Evolutionary conservation across 495 filamentous ascomycete species (phyloP).

Genomic region (Talaromyces adpressus): DNA sequence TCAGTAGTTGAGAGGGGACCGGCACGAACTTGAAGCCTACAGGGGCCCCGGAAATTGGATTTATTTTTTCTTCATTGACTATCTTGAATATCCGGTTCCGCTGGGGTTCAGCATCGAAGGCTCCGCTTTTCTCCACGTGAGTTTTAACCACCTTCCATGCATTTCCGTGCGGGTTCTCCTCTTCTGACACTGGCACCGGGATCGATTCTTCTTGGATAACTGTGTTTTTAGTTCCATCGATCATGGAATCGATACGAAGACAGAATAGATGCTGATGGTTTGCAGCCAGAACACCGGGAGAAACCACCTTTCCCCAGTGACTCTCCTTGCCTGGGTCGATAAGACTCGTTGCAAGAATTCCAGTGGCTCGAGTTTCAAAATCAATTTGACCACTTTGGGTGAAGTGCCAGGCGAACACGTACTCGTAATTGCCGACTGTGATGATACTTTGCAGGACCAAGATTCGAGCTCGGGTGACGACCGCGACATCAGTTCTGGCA

Average conservation of each 20-base stretch:
- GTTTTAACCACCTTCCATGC: conserved; percentile 56
- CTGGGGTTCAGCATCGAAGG: conserved; percentile 48
- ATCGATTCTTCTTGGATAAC: conserved; percentile 59
- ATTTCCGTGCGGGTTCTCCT: conserved; percentile 64
- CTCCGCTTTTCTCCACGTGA: conserved; percentile 45
- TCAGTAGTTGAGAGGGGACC: conserved; percentile 62
- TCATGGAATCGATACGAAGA: conserved; percentile 65
- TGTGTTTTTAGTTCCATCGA: conserved; percentile 60
- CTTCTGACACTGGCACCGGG: conserved; percentile 50
- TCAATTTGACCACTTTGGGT: conserved; percentile 65
- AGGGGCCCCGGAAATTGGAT: conserved; percentile 58
- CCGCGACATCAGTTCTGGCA: conserved; percentile 45
- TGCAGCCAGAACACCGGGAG: conserved; percentile 63
- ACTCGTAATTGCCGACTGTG: conserved; percentile 67
- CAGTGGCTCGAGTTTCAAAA: conserved; percentile 70
- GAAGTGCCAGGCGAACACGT: conserved; percentile 69
- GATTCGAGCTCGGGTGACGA: conserved; percentile 40
- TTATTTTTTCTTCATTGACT: conserved; percentile 50
- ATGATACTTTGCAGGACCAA: conserved; percentile 57
- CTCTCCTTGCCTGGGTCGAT: conserved; percentile 40
- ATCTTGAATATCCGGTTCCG: conserved; percentile 64
- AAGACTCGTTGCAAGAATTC: conserved; percentile 66
- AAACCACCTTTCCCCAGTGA: conserved; percentile 70
- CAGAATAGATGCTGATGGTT: conserved; percentile 79
- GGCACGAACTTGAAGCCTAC: conserved; percentile 65